Percentiles rank a stretch among this genome's conserved stretches.
phyloP scores from a whole-genome alignment of 2,329 filamentous ascomycete species.

The Penicillium psychrosexuale region DNA sequence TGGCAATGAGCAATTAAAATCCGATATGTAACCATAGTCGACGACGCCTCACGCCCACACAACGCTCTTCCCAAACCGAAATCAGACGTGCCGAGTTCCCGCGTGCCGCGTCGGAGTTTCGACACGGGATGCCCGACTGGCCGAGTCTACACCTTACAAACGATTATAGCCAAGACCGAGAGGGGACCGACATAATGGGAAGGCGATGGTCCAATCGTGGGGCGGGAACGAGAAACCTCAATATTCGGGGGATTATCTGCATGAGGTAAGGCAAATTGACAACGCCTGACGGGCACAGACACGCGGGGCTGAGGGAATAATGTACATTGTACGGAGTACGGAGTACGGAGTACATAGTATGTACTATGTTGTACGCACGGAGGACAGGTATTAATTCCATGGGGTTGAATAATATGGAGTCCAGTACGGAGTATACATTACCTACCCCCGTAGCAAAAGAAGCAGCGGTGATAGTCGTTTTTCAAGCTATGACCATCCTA shows the following conservation, averaged over 20 bases:
- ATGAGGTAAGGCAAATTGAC: no score
- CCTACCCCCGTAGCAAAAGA: background rate
- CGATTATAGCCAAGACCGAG: background rate
- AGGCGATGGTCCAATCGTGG: background rate
- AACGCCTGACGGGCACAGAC: background rate
- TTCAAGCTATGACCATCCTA: background rate
- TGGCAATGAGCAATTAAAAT: background rate
- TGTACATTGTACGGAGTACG: background rate
- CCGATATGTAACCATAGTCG: background rate
- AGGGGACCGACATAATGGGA: background rate
- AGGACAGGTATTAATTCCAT: constrained; percentile 6
- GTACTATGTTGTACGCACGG: background rate
- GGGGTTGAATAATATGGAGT: constrained; percentile 3
- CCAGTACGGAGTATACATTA: background rate
- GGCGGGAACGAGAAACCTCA: background rate
- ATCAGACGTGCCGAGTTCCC: constrained; percentile 13
- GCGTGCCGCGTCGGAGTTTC: constrained; percentile 5
- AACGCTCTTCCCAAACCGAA: background rate
- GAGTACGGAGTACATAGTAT: no score
- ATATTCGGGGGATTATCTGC: background rate
- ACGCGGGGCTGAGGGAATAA: background rate
- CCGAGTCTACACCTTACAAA: background rate
- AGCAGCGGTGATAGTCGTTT: background rate
- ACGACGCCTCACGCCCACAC: background rate
- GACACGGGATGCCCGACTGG: constrained; percentile 10